A percentile compares a stretch with the other conserved stretches of the same genome.
Evolutionary conservation across 176 grass and related monocot species (phyloP).

Genomic region (Saccharum spontaneum): DNA sequence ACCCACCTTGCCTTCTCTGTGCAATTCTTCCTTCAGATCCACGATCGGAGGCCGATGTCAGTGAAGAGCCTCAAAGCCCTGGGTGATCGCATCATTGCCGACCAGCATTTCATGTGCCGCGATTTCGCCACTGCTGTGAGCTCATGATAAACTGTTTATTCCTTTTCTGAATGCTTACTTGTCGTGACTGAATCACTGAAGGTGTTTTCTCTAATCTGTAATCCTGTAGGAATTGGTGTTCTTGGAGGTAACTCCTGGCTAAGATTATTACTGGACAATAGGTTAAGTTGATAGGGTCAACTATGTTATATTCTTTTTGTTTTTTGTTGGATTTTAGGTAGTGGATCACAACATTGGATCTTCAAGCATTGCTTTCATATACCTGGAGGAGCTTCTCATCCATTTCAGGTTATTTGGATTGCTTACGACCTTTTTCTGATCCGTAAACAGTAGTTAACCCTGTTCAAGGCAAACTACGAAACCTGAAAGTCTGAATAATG

Average conservation of each 20-base stretch:
- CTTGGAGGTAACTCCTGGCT: constrained; percentile 61
- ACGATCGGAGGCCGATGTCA: constrained; percentile 53
- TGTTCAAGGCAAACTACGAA: not conserved
- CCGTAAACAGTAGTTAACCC: not conserved
- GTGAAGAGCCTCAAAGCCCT: constrained; percentile 87
- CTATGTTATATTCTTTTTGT: not conserved
- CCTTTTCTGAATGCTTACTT: constrained; percentile 7
- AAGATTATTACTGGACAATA: not conserved
- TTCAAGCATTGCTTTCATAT: constrained; percentile 61
- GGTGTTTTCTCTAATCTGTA: constrained; percentile 35
- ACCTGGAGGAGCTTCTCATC: constrained; percentile 74
- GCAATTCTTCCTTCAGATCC: constrained; percentile 49
- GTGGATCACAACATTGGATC: constrained; percentile 71
- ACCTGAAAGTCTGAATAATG: not conserved
- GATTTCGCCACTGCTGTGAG: constrained; percentile 72
- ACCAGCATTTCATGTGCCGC: constrained; percentile 83
- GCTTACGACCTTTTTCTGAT: not conserved
- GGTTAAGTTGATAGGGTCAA: not conserved
- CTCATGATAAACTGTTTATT: not conserved
- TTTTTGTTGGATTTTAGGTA: constrained; percentile 43
- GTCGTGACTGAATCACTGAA: constrained; percentile 35
- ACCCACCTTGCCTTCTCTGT: not conserved
- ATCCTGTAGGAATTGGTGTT: constrained; percentile 79
- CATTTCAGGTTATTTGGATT: constrained; percentile 58
- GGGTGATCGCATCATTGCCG: constrained; percentile 59